These are phyloP conservation scores for Trichoderma atrobrunneum DNA, from an alignment of 2,329 filamentous ascomycete species.

Conservation along the genomic window DNA sequence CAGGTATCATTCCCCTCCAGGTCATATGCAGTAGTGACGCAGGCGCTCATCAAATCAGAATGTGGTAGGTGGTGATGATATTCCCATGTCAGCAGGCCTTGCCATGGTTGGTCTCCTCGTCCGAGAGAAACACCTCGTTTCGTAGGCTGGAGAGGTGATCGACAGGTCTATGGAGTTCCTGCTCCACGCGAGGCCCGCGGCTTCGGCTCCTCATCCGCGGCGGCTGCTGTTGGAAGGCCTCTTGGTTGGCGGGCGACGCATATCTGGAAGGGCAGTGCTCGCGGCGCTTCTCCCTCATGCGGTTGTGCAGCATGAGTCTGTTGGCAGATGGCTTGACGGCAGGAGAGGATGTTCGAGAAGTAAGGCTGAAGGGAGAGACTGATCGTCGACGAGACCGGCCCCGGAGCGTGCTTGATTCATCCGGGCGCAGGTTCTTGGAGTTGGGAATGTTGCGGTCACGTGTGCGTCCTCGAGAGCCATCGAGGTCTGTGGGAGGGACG, in stretches of 20 bases:
- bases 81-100: neutral
- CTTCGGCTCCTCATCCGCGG: constrained; percentile 40
- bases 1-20: constrained; percentile 2
- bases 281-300: constrained; percentile 41
- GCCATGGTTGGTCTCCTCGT: constrained; percentile 15
- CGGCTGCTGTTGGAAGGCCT: constrained; percentile 35
- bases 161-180: constrained; percentile 29
- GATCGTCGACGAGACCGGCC: constrained; percentile 42
- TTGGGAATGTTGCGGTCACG: constrained; percentile 40
- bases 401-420: constrained; percentile 44
- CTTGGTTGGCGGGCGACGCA: constrained; percentile 35
- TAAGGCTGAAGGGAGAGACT: constrained; percentile 34
- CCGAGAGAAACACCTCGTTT: constrained; percentile 34
- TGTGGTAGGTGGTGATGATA: neutral
- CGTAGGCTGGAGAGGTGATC: constrained; percentile 35
- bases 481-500: constrained; percentile 28
- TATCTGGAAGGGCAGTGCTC: constrained; percentile 45
- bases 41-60: neutral
- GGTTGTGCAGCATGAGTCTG: constrained; percentile 41
- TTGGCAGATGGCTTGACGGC: constrained; percentile 40
- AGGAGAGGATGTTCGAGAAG: constrained; percentile 36
- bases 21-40: neutral
- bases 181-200: constrained; percentile 33
- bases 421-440: constrained; percentile 33
- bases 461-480: constrained; percentile 38